Base-by-base conservation (phyloP, 352 stramenopile genomes). In the Pythium monospermum region DNA sequence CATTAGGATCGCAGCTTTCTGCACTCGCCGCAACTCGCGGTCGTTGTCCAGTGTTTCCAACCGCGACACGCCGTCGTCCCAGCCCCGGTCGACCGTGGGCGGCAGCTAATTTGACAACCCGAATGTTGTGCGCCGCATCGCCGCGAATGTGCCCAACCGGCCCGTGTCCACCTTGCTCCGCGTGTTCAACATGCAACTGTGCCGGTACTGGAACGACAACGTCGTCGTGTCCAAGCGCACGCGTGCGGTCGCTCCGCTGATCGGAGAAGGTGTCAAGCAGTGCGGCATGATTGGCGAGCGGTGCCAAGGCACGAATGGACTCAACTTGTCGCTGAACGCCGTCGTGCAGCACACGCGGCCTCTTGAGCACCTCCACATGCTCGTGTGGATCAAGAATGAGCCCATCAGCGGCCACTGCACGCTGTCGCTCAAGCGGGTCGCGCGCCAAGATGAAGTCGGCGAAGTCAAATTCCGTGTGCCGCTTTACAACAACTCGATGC, bases 381-480 rank as follows among this genome's bases (percentile, higher is more conserved):
- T 92, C 15, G 72, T 92, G 13, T 92, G 78, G 82, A 76, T 92
- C 21, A 87, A 81, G 49, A 81, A 88, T 38, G 82, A 92, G 27
- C 73, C 69, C 8, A 83, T 92, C 31, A 78, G 72, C 32, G 82
- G 82, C 27, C 82, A 92, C 60, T 92, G 82, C 62, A 84, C 76
- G 22, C 69, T 92, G 18, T 90, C 82, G 37, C 64, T 92, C 22
- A 88, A 88, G 60, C 82, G 82, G 30, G 78, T 92, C 37, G 76
- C 82, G 35, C 69, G 73, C 7, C 73, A 85, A 41, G 64, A 77
- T 43, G 76, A 91, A 37, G 76, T 71, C 31, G 70, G 66, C 25
- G 79, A 88, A 40, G 76, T 88, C 54, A 80, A 81, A 46, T 91
- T 87, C 42, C 71, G 79, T 22, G 75, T 91, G 15, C 79, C 79